Conservation (phyloP, 352 stramenopile genomes). For the Phytophthora meadii region DNA sequence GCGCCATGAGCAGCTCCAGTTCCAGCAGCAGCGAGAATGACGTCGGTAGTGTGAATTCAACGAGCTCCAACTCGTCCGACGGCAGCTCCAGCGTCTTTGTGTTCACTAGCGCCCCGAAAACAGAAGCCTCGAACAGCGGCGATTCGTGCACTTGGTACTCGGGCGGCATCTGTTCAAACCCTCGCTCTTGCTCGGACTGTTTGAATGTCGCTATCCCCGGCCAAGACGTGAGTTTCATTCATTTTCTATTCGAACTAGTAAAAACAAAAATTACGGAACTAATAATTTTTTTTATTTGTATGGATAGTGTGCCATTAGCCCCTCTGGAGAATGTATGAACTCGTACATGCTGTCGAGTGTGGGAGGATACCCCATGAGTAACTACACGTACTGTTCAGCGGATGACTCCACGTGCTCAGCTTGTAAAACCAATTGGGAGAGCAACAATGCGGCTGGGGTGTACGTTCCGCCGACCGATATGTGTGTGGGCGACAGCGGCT, state of each 20-base stretch:
- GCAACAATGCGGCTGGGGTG: slow-evolving; percentile 8
- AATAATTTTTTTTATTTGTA: slow-evolving; percentile 7
- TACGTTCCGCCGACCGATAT: slow-evolving; percentile 21
- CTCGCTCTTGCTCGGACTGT: slow-evolving; percentile 46
- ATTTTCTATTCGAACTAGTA: background rate
- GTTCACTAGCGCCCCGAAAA: slow-evolving; percentile 32
- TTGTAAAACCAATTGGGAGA: slow-evolving; percentile 37
- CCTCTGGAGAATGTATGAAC: slow-evolving; percentile 41
- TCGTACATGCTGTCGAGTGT: slow-evolving; percentile 27
- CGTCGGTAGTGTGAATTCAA: slow-evolving; percentile 18
- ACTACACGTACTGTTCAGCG: slow-evolving; percentile 48
- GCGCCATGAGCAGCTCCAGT: slow-evolving; percentile 21
- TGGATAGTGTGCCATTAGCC: slow-evolving; percentile 39
- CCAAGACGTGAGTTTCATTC: slow-evolving; percentile 34
- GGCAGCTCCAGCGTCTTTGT: slow-evolving; percentile 7
- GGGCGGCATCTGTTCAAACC: slow-evolving; percentile 30
- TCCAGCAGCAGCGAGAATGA: slow-evolving; percentile 12
- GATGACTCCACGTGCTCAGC: slow-evolving; percentile 36
- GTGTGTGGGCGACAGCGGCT: slow-evolving; percentile 46
- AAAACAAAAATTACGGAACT: slow-evolving; percentile 1
- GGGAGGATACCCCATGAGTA: slow-evolving; percentile 33
- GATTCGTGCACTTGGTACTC: slow-evolving; percentile 50
- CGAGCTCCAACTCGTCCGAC: slow-evolving; percentile 1
- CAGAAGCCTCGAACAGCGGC: slow-evolving; percentile 14
- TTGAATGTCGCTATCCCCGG: slow-evolving; percentile 40